These are phyloP conservation scores for Nepenthes alata DNA, from an alignment of 179 eudicot genomes.

Conservation along the genomic window DNA sequence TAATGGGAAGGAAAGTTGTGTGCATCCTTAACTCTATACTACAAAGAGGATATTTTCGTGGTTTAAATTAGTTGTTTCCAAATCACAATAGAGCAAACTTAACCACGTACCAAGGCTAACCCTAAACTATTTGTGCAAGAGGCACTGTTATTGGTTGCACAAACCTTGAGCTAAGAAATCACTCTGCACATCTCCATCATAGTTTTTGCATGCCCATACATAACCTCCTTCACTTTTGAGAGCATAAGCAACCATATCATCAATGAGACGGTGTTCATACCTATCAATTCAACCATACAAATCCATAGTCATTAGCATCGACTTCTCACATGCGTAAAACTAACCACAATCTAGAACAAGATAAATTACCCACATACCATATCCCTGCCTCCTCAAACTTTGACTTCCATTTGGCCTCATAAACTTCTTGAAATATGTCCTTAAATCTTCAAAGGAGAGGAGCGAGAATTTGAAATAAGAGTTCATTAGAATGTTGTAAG, in stretches of 20 bases:
- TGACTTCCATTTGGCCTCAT: slow-evolving; percentile 74
- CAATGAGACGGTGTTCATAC: slow-evolving; percentile 99
- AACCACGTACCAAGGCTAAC: background rate
- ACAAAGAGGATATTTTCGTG: no score
- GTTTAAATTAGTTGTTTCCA: no score
- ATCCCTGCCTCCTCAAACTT: slow-evolving; percentile 84
- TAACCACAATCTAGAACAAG: background rate
- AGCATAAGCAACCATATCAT: slow-evolving; percentile 99
- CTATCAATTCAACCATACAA: slow-evolving; percentile 24
- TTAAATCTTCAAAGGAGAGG: slow-evolving; percentile 46
- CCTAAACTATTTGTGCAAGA: background rate
- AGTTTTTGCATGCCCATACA: slow-evolving; percentile 99
- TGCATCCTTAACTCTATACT: no score
- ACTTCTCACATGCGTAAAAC: background rate
- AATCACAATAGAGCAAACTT: no score
- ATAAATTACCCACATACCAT: slow-evolving; percentile 35
- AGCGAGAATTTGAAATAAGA: background rate
- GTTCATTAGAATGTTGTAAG: background rate
- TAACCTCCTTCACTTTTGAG: slow-evolving; percentile 96
- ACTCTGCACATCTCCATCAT: slow-evolving; percentile 98
- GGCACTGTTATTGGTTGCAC: background rate
- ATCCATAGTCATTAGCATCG: background rate
- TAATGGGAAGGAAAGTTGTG: no score
- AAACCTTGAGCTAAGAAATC: slow-evolving; percentile 96
- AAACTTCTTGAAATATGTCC: slow-evolving; percentile 97